Evolutionary conservation across 2,329 filamentous ascomycete species (phyloP).

Genomic region (Ophiocordyceps camponoti-leonardi): DNA sequence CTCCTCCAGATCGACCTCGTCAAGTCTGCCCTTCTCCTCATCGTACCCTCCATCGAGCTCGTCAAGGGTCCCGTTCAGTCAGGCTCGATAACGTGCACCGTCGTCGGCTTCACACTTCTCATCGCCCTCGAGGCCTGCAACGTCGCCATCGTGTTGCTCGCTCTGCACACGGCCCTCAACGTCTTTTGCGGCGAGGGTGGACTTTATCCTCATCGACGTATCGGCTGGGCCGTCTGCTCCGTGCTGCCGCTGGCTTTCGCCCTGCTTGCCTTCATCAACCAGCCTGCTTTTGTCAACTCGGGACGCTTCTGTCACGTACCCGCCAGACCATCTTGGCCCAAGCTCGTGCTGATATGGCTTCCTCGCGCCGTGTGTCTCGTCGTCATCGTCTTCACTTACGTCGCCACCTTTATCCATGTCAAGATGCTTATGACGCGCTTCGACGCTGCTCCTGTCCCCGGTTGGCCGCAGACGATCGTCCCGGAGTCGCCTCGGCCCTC

Average conservation of each 20-base stretch:
- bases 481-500: background rate
- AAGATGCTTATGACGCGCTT: constrained; percentile 24
- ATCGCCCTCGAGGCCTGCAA: constrained; percentile 55
- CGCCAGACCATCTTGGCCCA: constrained; percentile 48
- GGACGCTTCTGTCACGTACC: constrained; percentile 58
- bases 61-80: constrained; percentile 29
- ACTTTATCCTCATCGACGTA: constrained; percentile 47
- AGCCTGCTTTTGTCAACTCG: constrained; percentile 39
- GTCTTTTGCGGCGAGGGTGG: constrained; percentile 49
- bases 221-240: constrained; percentile 39
- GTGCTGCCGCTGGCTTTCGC: constrained; percentile 42
- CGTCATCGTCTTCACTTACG: constrained; percentile 46
- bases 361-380: constrained; percentile 54
- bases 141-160: constrained; percentile 54
- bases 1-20: constrained; percentile 56
- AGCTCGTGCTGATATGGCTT: constrained; percentile 52
- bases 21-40: constrained; percentile 50
- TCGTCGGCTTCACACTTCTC: constrained; percentile 49
- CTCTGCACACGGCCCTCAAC: constrained; percentile 54
- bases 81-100: constrained; percentile 43
- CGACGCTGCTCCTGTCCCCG: constrained; percentile 5
- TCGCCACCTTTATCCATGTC: constrained; percentile 55
- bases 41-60: constrained; percentile 45
- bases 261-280: constrained; percentile 44
- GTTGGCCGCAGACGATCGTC: background rate